phyloP scores from a whole-genome alignment of 257 asterid species.

The Solanum medicagineum region DNA sequence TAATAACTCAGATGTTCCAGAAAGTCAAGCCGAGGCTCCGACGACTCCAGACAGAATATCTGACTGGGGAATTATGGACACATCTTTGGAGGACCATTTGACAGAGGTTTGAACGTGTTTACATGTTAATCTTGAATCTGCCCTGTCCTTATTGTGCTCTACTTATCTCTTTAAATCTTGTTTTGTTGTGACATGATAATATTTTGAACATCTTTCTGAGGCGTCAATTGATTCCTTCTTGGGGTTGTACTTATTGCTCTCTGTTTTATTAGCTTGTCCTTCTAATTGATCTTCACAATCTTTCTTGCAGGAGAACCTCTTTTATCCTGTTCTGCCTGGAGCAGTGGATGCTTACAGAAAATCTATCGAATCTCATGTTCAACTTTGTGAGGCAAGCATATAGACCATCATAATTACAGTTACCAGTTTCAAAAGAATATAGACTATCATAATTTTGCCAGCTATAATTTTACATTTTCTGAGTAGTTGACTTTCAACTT shows the following conservation, averaged over 20 bases:
- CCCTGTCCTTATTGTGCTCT: slow-evolving; percentile 4
- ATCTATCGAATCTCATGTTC: slow-evolving; percentile 48
- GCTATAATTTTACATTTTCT: background rate
- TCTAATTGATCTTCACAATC: background rate
- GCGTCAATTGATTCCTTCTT: background rate
- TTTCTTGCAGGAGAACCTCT: slow-evolving; percentile 58
- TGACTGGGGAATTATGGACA: slow-evolving; percentile 38
- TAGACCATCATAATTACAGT: background rate
- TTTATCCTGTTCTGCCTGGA: slow-evolving; percentile 56
- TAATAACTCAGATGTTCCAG: slow-evolving; percentile 17
- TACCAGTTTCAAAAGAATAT: background rate
- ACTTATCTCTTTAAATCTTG: background rate
- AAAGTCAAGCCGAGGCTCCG: slow-evolving; percentile 43
- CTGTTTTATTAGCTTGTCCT: background rate
- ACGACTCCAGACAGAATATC: slow-evolving; percentile 43
- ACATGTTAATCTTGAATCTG: background rate
- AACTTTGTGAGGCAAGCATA: slow-evolving; percentile 52
- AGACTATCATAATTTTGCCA: background rate
- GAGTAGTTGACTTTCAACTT: background rate
- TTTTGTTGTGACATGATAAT: background rate
- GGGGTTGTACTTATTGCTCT: background rate
- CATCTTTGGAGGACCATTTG: slow-evolving; percentile 50
- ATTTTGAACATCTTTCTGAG: background rate
- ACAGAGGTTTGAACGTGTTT: slow-evolving; percentile 41
- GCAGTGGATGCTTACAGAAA: slow-evolving; percentile 60